Conservation (phyloP, 495 filamentous ascomycete genomes). For the Penicillium cosmopolitanum region DNA sequence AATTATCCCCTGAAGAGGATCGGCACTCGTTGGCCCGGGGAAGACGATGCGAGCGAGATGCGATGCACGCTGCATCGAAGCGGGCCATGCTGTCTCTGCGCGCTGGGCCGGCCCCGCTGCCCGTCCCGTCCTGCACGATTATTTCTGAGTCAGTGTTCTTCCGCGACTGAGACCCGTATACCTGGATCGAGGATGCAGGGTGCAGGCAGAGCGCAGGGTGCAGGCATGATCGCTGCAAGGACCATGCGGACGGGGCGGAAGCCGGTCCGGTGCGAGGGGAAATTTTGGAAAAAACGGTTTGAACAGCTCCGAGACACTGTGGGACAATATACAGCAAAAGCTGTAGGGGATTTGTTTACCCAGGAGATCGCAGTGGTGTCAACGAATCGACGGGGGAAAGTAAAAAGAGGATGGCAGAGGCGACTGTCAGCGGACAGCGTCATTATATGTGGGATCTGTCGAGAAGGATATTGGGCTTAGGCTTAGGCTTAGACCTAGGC, state of each 20-base stretch:
- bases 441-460: background rate
- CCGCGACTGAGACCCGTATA: conserved; percentile 12
- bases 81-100: conserved; percentile 11
- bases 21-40: conserved; percentile 10
- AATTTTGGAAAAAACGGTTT: conserved; percentile 11
- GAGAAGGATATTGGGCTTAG: background rate
- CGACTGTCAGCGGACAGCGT: background rate
- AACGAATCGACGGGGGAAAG: too few species aligned
- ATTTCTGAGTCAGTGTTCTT: background rate
- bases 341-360: conserved; percentile 9
- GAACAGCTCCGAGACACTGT: conserved; percentile 20
- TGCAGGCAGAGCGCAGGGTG: conserved; percentile 3
- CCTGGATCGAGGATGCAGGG: conserved; percentile 13
- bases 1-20: background rate
- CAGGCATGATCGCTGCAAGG: conserved; percentile 25
- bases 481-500: background rate
- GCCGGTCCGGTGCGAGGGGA: conserved; percentile 19
- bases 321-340: background rate
- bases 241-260: conserved; percentile 16
- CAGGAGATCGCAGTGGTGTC: background rate
- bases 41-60: conserved; percentile 4
- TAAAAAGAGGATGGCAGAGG: background rate
- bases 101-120: conserved; percentile 11
- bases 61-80: conserved; percentile 14
- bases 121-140: conserved; percentile 24